Conservation (phyloP, 768 basidiomycete species). For the Antrodiella citrinella region DNA sequence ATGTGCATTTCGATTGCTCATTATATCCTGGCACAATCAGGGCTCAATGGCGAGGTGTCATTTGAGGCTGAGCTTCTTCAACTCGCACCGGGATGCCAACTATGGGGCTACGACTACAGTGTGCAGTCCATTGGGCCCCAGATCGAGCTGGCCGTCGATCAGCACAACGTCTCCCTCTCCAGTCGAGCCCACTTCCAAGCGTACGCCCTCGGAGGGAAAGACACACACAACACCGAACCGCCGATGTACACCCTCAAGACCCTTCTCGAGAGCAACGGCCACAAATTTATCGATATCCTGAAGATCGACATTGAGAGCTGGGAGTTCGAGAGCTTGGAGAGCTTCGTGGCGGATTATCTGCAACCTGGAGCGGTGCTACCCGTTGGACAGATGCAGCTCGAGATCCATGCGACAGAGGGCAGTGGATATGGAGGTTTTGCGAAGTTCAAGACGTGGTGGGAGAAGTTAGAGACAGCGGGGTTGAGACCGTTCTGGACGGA, state of each 20-base stretch:
- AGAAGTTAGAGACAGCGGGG: conserved; percentile 54
- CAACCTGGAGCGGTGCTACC: conserved; percentile 28
- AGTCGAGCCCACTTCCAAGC: conserved; percentile 38
- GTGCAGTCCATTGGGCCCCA: conserved; percentile 39
- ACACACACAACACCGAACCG: conserved; percentile 26
- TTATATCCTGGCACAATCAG: conserved; percentile 20
- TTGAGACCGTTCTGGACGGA: conserved; percentile 68
- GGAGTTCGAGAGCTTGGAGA: conserved; percentile 50
- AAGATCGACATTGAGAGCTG: conserved; percentile 64
- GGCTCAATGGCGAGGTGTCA: conserved; percentile 40
- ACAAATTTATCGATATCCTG: conserved; percentile 60
- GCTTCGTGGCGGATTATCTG: conserved; percentile 30
- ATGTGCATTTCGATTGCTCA: no score
- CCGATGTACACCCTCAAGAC: conserved; percentile 53
- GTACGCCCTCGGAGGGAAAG: conserved; percentile 24
- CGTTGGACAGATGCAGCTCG: conserved; percentile 65
- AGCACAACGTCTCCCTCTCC: conserved; percentile 16
- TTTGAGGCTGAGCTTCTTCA: conserved; percentile 41
- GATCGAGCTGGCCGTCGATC: conserved; percentile 20
- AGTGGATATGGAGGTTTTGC: conserved; percentile 27
- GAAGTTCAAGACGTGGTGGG: conserved; percentile 58
- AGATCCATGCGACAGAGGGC: conserved; percentile 39
- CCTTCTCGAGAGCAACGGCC: conserved; percentile 58
- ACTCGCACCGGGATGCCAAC: conserved; percentile 29
- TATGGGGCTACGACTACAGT: conserved; percentile 36